Evolutionary conservation across 768 basidiomycete species (phyloP).

Genomic region (Chalciporus piperatus): DNA sequence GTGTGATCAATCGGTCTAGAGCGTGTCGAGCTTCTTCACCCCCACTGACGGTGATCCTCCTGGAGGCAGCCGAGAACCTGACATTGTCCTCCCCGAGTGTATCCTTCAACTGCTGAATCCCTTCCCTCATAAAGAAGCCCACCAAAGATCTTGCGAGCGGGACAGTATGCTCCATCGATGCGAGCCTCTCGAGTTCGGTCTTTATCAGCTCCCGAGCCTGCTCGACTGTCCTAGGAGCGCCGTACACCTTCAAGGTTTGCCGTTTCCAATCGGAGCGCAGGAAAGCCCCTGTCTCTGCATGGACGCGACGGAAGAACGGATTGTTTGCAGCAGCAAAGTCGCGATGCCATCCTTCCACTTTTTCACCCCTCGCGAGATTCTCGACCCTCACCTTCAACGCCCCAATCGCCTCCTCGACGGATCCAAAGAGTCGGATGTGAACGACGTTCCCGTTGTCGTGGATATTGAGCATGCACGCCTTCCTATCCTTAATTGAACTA

Average conservation of each 20-base stretch:
- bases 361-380: slow-evolving; percentile 49
- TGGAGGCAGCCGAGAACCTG: slow-evolving; percentile 39
- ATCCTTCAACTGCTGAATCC: slow-evolving; percentile 49
- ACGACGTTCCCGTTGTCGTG: slow-evolving; percentile 25
- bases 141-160: slow-evolving; percentile 39
- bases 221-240: slow-evolving; percentile 37
- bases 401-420: slow-evolving; percentile 52
- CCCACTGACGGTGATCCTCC: slow-evolving; percentile 50
- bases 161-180: slow-evolving; percentile 41
- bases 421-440: slow-evolving; percentile 46
- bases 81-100: slow-evolving; percentile 54
- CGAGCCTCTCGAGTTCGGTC: slow-evolving; percentile 46
- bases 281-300: slow-evolving; percentile 38
- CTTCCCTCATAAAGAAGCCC: slow-evolving; percentile 50
- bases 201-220: slow-evolving; percentile 44
- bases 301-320: slow-evolving; percentile 36
- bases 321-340: slow-evolving; percentile 31
- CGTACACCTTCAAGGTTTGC: slow-evolving; percentile 45
- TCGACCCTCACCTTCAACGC: slow-evolving; percentile 60
- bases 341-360: slow-evolving; percentile 50
- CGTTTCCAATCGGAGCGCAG: slow-evolving; percentile 46
- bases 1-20: slow-evolving; percentile 42
- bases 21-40: slow-evolving; percentile 54
- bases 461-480: slow-evolving; percentile 35
- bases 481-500: slow-evolving; percentile 34